These are phyloP conservation scores for Trichosanthes truncata DNA, from an alignment of 306 rosid genomes.

Conservation along the genomic window DNA sequence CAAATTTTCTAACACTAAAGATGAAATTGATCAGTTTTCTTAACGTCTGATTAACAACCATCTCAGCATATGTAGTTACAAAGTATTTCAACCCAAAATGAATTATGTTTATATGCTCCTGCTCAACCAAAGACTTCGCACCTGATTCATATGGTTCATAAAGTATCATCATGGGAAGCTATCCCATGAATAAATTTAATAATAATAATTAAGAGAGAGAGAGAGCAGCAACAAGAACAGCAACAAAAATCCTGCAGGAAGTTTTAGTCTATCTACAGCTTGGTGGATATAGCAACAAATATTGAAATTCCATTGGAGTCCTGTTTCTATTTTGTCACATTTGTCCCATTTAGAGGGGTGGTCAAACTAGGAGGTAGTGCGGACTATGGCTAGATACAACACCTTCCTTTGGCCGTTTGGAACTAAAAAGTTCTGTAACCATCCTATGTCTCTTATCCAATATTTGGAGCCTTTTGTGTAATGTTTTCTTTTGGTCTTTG, in stretches of 20 bases:
- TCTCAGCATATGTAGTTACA: background rate
- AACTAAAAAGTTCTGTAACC: background rate
- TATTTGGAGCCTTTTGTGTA: background rate
- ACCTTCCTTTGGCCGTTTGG: background rate
- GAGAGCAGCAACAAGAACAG: background rate
- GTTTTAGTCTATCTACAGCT: background rate
- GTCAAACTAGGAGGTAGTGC: background rate
- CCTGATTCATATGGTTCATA: background rate
- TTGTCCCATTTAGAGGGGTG: background rate
- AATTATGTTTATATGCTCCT: background rate
- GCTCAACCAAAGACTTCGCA: background rate
- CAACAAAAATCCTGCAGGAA: background rate
- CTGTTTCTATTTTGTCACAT: background rate
- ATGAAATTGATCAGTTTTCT: background rate
- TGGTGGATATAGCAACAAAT: background rate
- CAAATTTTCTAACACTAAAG: background rate
- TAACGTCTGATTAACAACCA: background rate
- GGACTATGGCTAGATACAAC: background rate
- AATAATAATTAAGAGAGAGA: background rate
- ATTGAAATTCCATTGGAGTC: background rate
- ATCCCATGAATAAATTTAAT: background rate
- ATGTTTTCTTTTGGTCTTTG: background rate
- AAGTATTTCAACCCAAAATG: background rate
- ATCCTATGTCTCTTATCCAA: background rate
- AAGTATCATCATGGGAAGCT: background rate